Evolutionary conservation across 2,329 filamentous ascomycete genomes (phyloP).

Genomic region (Cladosporium sp.): DNA sequence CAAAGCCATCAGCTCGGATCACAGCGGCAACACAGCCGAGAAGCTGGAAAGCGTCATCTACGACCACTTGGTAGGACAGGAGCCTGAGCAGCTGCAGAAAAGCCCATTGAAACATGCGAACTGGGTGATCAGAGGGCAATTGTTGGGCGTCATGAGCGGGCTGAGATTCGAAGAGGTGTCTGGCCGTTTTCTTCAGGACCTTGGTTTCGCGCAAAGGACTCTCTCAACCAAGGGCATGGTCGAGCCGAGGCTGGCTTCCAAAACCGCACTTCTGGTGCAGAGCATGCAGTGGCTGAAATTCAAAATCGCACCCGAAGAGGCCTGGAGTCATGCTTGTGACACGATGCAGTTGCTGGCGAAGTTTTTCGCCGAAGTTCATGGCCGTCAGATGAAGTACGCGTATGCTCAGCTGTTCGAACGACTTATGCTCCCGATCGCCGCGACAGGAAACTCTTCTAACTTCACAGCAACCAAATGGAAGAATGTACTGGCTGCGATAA

Average conservation of each 20-base stretch:
- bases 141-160: constrained; percentile 94
- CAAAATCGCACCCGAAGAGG: constrained; percentile 65
- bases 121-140: constrained; percentile 88
- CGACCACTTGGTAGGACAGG: constrained; percentile 60
- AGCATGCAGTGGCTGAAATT: constrained; percentile 89
- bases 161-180: constrained; percentile 85
- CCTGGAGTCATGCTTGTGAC: constrained; percentile 83
- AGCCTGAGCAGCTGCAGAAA: constrained; percentile 11
- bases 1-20: constrained; percentile 56
- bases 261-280: constrained; percentile 79
- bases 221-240: constrained; percentile 65
- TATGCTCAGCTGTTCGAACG: constrained; percentile 92
- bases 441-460: constrained; percentile 66
- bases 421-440: constrained; percentile 80
- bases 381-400: constrained; percentile 84
- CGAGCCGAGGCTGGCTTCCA: constrained; percentile 68
- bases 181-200: constrained; percentile 73
- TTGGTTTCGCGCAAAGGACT: constrained; percentile 74
- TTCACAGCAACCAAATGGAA: constrained; percentile 81
- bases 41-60: constrained; percentile 96
- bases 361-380: constrained; percentile 80
- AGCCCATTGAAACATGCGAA: constrained; percentile 67
- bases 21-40: constrained; percentile 82
- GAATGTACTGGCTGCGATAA: constrained; percentile 74
- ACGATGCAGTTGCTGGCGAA: constrained; percentile 79